Conservation (phyloP, 495 filamentous ascomycete species). For the Podospora anserina region DNA sequence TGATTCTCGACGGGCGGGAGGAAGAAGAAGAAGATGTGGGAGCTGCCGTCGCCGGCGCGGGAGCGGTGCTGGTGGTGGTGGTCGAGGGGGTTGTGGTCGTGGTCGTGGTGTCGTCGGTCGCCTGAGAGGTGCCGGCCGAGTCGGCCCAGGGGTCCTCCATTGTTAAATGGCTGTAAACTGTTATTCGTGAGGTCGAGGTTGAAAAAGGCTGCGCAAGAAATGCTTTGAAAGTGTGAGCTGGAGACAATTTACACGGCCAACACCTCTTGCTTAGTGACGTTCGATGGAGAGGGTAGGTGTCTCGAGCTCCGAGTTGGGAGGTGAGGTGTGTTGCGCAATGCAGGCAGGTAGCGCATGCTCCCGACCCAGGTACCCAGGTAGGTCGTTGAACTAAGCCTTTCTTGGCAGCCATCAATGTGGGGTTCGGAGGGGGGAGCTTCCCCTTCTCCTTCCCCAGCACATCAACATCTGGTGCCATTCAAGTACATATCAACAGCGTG, state of each 20-base stretch:
- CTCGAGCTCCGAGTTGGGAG: neutral
- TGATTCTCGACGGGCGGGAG: conserved; percentile 41
- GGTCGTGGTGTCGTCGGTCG: conserved; percentile 10
- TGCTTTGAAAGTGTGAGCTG: neutral
- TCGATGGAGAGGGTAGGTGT: neutral
- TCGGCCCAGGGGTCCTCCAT: conserved; percentile 44
- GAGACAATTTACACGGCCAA: neutral
- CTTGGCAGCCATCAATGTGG: conserved; percentile 25
- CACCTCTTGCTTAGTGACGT: neutral
- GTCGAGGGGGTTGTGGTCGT: conserved; percentile 6
- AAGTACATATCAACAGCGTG: neutral
- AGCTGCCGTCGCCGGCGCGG: conserved; percentile 14
- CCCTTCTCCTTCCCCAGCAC: neutral
- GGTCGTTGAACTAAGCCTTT: conserved; percentile 19
- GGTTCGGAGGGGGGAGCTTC: conserved; percentile 11
- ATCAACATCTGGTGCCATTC: neutral
- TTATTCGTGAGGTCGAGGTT: neutral
- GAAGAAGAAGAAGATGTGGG: conserved; percentile 45
- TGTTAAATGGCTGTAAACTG: conserved; percentile 3
- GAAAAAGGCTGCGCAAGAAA: neutral
- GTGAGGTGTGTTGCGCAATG: conserved; percentile 11
- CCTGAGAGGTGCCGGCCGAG: conserved; percentile 18
- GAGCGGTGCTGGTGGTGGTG: conserved; percentile 10
- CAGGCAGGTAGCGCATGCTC: neutral
- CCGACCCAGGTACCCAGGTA: neutral